Evolutionary conservation across 192 early-diverging fungal species (phyloP).

Genomic region (Allomyces javanicus): DNA sequence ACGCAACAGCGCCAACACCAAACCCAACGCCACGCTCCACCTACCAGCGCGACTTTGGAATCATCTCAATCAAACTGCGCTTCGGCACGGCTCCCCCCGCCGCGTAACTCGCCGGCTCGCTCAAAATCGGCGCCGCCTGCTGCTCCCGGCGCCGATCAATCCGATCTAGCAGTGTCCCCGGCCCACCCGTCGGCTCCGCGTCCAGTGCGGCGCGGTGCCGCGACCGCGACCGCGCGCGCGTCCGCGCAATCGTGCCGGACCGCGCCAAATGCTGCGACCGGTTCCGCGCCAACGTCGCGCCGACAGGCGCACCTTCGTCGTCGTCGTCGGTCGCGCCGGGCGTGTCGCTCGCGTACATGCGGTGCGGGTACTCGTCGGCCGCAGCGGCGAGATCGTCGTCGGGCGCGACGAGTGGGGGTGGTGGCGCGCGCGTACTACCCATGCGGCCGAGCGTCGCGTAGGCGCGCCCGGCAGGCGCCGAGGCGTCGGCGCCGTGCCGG

Average conservation of each 20-base stretch:
- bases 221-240: not conserved
- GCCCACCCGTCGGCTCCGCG: not conserved
- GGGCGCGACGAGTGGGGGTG: not conserved
- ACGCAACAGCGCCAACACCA: too few species aligned
- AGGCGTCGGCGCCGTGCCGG: not conserved
- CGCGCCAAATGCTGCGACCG: not conserved
- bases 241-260: not conserved
- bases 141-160: not conserved
- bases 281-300: not conserved
- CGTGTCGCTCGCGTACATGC: not conserved
- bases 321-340: not conserved
- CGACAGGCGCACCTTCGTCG: not conserved
- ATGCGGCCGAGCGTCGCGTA: not conserved
- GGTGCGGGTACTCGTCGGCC: not conserved
- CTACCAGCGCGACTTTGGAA: not conserved
- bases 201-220: not conserved
- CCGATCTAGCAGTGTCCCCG: not conserved
- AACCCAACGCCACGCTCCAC: too few species aligned
- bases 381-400: not conserved
- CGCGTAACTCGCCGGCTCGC: not conserved
- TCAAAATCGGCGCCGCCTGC: not conserved
- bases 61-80: not conserved
- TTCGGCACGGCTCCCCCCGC: not conserved
- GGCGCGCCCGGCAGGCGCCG: not conserved
- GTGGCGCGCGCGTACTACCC: not conserved